A percentile compares a stretch with the other conserved stretches of the same genome.
Conservation (phyloP, 192 early-diverging fungal species). For the Backusella morwellensis region DNA sequence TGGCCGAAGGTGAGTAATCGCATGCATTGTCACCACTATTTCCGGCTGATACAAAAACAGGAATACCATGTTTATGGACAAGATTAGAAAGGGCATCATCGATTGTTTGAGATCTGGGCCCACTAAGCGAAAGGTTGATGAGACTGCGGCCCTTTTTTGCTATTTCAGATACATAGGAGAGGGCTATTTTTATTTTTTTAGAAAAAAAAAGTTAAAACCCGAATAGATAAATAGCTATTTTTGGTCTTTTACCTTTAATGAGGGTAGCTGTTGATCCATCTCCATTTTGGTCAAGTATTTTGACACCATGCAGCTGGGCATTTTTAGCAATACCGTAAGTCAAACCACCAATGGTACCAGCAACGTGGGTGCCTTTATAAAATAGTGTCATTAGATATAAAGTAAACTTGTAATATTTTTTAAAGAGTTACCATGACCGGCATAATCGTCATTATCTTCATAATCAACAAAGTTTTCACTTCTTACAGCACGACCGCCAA, state of each 20-base stretch:
- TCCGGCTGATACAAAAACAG: slow-evolving; percentile 58
- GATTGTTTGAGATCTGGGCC: slow-evolving; percentile 41
- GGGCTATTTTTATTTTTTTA: slow-evolving; percentile 6
- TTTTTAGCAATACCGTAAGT: slow-evolving; percentile 68
- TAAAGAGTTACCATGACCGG: slow-evolving; percentile 44
- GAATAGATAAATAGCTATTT: neutral
- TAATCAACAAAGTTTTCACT: slow-evolving; percentile 37
- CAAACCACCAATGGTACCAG: slow-evolving; percentile 31
- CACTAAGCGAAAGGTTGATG: slow-evolving; percentile 64
- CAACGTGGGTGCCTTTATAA: slow-evolving; percentile 25
- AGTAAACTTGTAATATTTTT: neutral
- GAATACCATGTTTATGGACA: slow-evolving; percentile 35
- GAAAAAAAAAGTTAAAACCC: neutral
- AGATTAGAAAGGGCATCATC: slow-evolving; percentile 38
- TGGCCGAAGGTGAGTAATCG: slow-evolving; percentile 50
- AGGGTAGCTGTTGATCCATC: slow-evolving; percentile 46
- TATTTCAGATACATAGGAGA: slow-evolving; percentile 20
- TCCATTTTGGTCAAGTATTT: slow-evolving; percentile 56
- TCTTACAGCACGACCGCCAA: slow-evolving; percentile 44
- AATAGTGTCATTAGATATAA: neutral
- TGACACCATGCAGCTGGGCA: slow-evolving; percentile 54
- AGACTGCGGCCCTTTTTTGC: slow-evolving; percentile 30
- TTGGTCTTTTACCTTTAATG: slow-evolving; percentile 44
- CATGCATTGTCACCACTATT: slow-evolving; percentile 60
- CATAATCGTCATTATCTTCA: slow-evolving; percentile 33